Conservation (phyloP, 1,284 basidiomycete genomes). For the Papiliotrema nemorosa region DNA sequence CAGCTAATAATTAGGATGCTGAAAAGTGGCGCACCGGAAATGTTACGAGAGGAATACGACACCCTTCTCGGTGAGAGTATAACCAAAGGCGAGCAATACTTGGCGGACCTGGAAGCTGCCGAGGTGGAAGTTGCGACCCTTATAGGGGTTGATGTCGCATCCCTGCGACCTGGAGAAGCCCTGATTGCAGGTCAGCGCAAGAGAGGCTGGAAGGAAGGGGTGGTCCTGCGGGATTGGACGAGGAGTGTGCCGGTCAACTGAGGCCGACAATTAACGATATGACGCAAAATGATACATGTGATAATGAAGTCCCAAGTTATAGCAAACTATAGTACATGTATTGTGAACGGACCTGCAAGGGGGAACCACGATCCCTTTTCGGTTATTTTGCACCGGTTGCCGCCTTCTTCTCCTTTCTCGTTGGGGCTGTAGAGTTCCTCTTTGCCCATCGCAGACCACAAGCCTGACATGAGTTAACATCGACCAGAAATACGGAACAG, state of each 20-base stretch:
- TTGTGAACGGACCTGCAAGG: too few relatives aligned
- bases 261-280: background rate
- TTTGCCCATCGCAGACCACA: conserved; percentile 48
- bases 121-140: conserved; percentile 31
- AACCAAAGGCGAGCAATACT: conserved; percentile 26
- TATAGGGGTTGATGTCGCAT: conserved; percentile 41
- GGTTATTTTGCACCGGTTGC: background rate
- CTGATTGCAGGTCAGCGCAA: conserved; percentile 19
- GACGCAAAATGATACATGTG: too few relatives aligned
- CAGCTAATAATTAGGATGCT: conserved; percentile 55
- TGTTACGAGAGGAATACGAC: conserved; percentile 68
- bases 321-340: too few relatives aligned
- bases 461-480: conserved; percentile 21
- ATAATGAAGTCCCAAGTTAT: too few relatives aligned
- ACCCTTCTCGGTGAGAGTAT: conserved; percentile 36
- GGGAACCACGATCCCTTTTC: too few relatives aligned
- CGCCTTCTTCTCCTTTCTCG: conserved; percentile 29
- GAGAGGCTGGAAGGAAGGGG: conserved; percentile 34
- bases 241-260: conserved; percentile 30
- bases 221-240: conserved; percentile 71
- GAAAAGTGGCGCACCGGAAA: conserved; percentile 77
- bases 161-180: conserved; percentile 44
- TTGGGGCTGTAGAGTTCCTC: conserved; percentile 38
- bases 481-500: background rate
- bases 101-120: conserved; percentile 49